Conservation (phyloP, 495 filamentous ascomycete genomes). For the Bacidia gigantensis region DNA sequence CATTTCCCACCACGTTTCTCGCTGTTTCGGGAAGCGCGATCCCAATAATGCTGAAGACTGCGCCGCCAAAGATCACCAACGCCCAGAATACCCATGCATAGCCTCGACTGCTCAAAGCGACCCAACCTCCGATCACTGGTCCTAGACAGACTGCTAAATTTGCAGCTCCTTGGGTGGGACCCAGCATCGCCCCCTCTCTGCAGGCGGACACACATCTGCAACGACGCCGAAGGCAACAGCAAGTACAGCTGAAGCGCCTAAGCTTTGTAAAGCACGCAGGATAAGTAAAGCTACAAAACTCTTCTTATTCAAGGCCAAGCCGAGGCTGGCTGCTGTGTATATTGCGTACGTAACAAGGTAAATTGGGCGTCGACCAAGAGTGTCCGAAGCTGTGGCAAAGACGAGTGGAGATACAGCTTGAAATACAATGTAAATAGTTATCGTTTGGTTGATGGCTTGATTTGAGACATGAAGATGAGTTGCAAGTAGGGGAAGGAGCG, state of each 20-base stretch:
- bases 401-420: conserved; percentile 27
- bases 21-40: conserved; percentile 53
- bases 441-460: conserved; percentile 24
- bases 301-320: conserved; percentile 21
- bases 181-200: conserved; percentile 26
- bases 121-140: conserved; percentile 13
- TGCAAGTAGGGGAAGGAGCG: conserved; percentile 17
- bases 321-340: conserved; percentile 24
- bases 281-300: conserved; percentile 24
- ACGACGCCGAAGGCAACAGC: conserved; percentile 23
- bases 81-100: conserved; percentile 16
- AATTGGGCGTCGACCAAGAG: conserved; percentile 25
- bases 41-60: conserved; percentile 28
- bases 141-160: conserved; percentile 16
- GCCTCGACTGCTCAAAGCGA: conserved; percentile 10
- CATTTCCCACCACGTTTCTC: conserved; percentile 60
- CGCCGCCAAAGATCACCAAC: conserved; percentile 14
- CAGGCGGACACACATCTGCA: conserved; percentile 22
- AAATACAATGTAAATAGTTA: conserved; percentile 24
- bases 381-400: conserved; percentile 28
- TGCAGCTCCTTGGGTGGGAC: conserved; percentile 14
- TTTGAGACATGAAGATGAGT: conserved; percentile 16
- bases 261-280: conserved; percentile 25
- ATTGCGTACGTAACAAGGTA: conserved; percentile 23
- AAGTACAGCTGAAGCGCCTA: conserved; percentile 24